Evolutionary conservation across 2,329 filamentous ascomycete species (phyloP).

Genomic region (Xylariaceae sp.): DNA sequence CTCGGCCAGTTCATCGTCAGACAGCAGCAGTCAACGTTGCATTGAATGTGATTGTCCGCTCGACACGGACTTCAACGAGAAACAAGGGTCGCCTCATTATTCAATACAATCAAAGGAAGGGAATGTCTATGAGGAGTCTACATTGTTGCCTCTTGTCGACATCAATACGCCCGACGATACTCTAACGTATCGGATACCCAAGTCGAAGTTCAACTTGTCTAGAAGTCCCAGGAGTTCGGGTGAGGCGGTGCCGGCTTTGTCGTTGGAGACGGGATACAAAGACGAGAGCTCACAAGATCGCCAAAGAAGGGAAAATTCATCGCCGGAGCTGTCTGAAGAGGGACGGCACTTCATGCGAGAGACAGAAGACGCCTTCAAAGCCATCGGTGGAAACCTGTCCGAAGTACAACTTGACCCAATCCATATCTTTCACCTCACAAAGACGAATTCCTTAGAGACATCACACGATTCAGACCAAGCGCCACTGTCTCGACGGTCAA

Average conservation of each 20-base stretch:
- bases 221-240: conserved; percentile 5
- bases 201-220: conserved; percentile 13
- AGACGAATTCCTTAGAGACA: conserved; percentile 21
- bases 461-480: conserved; percentile 9
- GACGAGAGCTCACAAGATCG: conserved; percentile 16
- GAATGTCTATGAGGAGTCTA: conserved; percentile 21
- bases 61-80: conserved; percentile 22
- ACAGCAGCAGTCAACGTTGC: conserved; percentile 39
- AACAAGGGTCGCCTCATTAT: conserved; percentile 35
- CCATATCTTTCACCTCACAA: conserved; percentile 19
- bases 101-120: conserved; percentile 26
- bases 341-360: conserved; percentile 44
- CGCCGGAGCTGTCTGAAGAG: conserved; percentile 32
- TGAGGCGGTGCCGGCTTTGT: conserved; percentile 19
- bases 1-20: conserved; percentile 41
- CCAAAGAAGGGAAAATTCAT: conserved; percentile 11
- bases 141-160: conserved; percentile 25
- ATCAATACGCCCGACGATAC: conserved; percentile 28
- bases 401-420: conserved; percentile 34
- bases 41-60: conserved; percentile 26
- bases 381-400: conserved; percentile 39
- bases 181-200: conserved; percentile 21
- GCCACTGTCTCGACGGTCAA: conserved; percentile 21
- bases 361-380: conserved; percentile 47
- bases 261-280: conserved; percentile 28